Conservation (phyloP, 2,329 filamentous ascomycete species). For the Paradendryphiella salina region DNA sequence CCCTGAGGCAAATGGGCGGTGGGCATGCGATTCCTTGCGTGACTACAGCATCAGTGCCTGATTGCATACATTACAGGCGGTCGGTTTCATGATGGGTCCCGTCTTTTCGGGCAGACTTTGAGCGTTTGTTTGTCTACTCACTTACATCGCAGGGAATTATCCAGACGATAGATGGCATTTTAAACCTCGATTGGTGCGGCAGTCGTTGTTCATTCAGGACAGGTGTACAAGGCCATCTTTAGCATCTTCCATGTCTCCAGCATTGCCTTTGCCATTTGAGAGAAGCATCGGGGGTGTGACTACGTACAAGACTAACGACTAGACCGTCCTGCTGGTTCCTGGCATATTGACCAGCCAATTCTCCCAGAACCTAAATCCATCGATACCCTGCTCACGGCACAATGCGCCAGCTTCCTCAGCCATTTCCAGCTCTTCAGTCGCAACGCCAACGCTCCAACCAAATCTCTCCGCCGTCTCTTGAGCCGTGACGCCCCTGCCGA, state of each 20-base stretch:
- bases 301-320: too few relatives aligned
- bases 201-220: too few relatives aligned
- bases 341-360: slow-evolving; percentile 58
- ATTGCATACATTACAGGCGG: not conserved
- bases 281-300: too few relatives aligned
- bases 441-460: slow-evolving; percentile 96
- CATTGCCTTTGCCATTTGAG: not conserved
- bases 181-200: too few relatives aligned
- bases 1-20: slow-evolving; percentile 4
- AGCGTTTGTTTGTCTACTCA: too few relatives aligned
- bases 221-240: too few relatives aligned
- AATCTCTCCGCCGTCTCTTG: slow-evolving; percentile 88
- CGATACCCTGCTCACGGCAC: slow-evolving; percentile 88
- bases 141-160: too few relatives aligned
- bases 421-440: slow-evolving; percentile 95
- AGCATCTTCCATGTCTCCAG: not conserved
- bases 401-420: slow-evolving; percentile 86
- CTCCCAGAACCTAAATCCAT: slow-evolving; percentile 91
- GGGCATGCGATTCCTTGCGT: not conserved
- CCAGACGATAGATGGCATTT: too few relatives aligned
- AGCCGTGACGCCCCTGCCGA: slow-evolving; percentile 84
- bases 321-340: not conserved
- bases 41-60: slow-evolving; percentile 4
- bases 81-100: too few relatives aligned
- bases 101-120: too few relatives aligned